Evolutionary conservation across 495 filamentous ascomycete genomes (phyloP).

Genomic region (Penicilliopsis zonata): DNA sequence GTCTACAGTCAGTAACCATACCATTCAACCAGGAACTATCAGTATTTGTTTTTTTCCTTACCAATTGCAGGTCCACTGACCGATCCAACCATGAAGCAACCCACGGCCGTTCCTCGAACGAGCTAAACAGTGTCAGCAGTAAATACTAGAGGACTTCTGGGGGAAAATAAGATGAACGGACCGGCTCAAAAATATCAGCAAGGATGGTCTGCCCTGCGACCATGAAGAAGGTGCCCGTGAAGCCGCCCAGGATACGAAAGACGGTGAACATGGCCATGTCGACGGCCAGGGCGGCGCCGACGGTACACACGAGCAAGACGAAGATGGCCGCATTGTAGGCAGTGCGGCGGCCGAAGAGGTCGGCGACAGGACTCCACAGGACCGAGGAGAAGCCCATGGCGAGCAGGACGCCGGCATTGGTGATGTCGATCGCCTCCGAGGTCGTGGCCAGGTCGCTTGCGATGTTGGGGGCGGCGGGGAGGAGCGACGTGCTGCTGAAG

Average conservation of each 20-base stretch:
- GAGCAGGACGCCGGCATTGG: slow-evolving; percentile 39
- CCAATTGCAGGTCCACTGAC: slow-evolving; percentile 46
- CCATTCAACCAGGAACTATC: no score
- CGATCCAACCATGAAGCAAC: slow-evolving; percentile 42
- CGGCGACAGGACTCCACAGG: slow-evolving; percentile 38
- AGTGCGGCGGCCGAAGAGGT: slow-evolving; percentile 20
- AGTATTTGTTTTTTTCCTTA: slow-evolving; percentile 11
- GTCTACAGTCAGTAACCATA: neutral
- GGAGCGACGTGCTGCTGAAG: slow-evolving; percentile 29
- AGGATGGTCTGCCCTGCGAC: slow-evolving; percentile 34
- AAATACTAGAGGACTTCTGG: neutral
- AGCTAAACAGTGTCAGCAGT: slow-evolving; percentile 17
- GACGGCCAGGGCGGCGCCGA: slow-evolving; percentile 18
- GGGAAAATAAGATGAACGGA: slow-evolving; percentile 7
- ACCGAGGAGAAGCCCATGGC: slow-evolving; percentile 45
- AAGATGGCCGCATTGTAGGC: slow-evolving; percentile 28
- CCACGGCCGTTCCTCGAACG: slow-evolving; percentile 42
- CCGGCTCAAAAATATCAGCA: slow-evolving; percentile 35
- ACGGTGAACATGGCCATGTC: slow-evolving; percentile 30
- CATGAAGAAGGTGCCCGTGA: slow-evolving; percentile 35
- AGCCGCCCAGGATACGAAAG: slow-evolving; percentile 26
- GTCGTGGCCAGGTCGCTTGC: slow-evolving; percentile 25
- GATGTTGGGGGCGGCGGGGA: slow-evolving; percentile 31
- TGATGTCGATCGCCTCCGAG: slow-evolving; percentile 25
- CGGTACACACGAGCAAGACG: slow-evolving; percentile 23